Base-by-base conservation (phyloP, 805 yeast genomes). In the Starmerella powellii region DNA sequence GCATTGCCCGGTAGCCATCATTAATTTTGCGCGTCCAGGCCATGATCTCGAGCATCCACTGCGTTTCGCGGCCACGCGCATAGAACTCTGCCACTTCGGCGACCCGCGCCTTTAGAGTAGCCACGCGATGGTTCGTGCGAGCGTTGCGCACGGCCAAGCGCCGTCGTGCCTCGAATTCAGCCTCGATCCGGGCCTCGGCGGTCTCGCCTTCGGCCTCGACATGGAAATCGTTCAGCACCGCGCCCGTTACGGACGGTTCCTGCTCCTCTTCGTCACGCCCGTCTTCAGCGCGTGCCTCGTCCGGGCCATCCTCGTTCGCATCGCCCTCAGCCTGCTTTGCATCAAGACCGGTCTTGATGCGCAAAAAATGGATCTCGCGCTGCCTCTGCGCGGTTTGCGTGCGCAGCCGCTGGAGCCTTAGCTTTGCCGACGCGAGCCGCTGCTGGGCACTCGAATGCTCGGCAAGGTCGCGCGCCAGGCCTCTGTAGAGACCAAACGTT, bases 101-200 rank as follows among this genome's bases (percentile, higher is more conserved):
- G 16, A 40, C 11, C 24, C 8, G 11, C 15, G 6, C 26, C 34
- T 13, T 5, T 10, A 19, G 19, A 26, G 34, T 30, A 15, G 36
- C 34, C 11, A 15, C 30, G 18, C 10, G n/a, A 15, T 8, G 6
- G n/a, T 19, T 28, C 13, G 15, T 18, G 11, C 12, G 30, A 6
- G 34, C 36, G 11, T 11, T 33, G n/a, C 13, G 17, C 2, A 12
- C 3, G 2, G 42, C 39, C 10, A 17, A 27, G 28, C 15, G 27
- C 4, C 17, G 21, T 16, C 46, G 34, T 3, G 10, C 17, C 31
- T 29, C 37, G 34, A 34, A 38, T 20, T 43, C 46, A 10, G 20
- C 40, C 2, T 18, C 2, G 17, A 43, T 43, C 16, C 11, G 23
- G 16, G 26, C 39, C 34, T 34, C 42, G 11, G 36, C 19, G 4